Percentiles rank a stretch among this genome's conserved stretches.
phyloP scores from a whole-genome alignment of 176 grass and related monocot species.

The Leersia perrieri region DNA sequence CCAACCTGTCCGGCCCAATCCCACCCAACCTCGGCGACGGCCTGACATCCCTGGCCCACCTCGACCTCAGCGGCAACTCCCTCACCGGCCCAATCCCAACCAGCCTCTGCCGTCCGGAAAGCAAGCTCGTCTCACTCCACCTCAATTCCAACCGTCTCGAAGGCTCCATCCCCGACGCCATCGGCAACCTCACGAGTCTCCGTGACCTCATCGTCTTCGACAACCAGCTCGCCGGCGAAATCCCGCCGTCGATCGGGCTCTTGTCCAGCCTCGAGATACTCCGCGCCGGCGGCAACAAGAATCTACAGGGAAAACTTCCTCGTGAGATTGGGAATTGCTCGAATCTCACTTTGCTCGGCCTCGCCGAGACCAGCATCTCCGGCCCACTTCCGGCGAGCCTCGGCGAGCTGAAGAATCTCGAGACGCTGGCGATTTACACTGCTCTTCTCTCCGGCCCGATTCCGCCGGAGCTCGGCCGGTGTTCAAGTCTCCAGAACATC shows the following conservation, averaged over 20 bases:
- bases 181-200: conserved; percentile 59
- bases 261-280: conserved; percentile 53
- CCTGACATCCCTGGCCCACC: conserved; percentile 42
- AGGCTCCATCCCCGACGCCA: conserved; percentile 52
- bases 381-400: conserved; percentile 54
- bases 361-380: conserved; percentile 78
- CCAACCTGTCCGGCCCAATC: conserved; percentile 70
- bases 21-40: conserved; percentile 48
- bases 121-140: conserved; percentile 59
- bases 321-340: conserved; percentile 60
- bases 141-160: conserved; percentile 72
- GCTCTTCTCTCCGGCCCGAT: conserved; percentile 68
- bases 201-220: conserved; percentile 69
- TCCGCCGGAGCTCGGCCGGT: conserved; percentile 62
- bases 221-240: conserved; percentile 69
- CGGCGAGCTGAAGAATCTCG: conserved; percentile 57
- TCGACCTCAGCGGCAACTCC: conserved; percentile 80
- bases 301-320: conserved; percentile 63
- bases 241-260: conserved; percentile 54
- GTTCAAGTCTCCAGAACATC: conserved; percentile 53
- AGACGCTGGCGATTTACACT: conserved; percentile 72
- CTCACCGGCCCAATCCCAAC: conserved; percentile 62
- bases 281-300: conserved; percentile 73
- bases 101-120: conserved; percentile 56
- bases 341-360: conserved; percentile 63